Evolutionary conservation across 2,329 filamentous ascomycete genomes (phyloP).

Genomic region (Cryphonectria radicalis): DNA sequence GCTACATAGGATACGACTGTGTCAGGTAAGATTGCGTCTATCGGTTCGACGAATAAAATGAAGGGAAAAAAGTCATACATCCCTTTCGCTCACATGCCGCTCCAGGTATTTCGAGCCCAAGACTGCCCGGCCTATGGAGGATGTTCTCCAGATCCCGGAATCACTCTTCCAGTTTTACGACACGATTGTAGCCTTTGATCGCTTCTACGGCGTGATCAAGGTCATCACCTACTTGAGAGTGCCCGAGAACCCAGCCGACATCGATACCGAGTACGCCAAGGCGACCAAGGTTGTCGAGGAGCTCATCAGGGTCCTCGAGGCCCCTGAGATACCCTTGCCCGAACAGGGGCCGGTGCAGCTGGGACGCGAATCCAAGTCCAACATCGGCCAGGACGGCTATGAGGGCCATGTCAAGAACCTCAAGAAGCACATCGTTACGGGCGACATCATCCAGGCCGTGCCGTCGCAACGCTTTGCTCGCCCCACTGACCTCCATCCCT

Average conservation of each 20-base stretch:
- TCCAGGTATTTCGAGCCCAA: conserved; percentile 90
- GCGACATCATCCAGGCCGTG: conserved; percentile 97
- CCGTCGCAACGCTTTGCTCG: conserved; percentile 91
- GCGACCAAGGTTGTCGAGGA: conserved; percentile 67
- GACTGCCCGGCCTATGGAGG: conserved; percentile 86
- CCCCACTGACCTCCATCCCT: conserved; percentile 89
- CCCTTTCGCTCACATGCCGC: conserved; percentile 8
- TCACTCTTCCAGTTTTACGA: conserved; percentile 97
- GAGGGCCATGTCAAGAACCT: conserved; percentile 84
- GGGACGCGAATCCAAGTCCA: conserved; percentile 83
- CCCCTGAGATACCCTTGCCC: conserved; percentile 77
- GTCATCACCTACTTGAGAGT: conserved; percentile 85
- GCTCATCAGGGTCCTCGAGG: conserved; percentile 73
- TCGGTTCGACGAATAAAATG: neutral
- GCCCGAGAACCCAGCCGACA: conserved; percentile 55
- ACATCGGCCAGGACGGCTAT: conserved; percentile 88
- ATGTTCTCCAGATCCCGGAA: conserved; percentile 87
- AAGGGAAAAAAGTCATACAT: too few relatives aligned
- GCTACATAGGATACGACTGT: conserved; percentile 97
- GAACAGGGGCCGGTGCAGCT: conserved; percentile 73
- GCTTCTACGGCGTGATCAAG: conserved; percentile 91
- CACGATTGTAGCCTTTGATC: conserved; percentile 91
- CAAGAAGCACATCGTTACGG: conserved; percentile 87
- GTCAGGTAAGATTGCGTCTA: conserved; percentile 57
- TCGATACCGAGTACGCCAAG: conserved; percentile 72